A percentile compares a stretch with the other conserved stretches of the same genome.
Conservation (phyloP, 192 early-diverging fungal species). For the Backusella tuberculispora region DNA sequence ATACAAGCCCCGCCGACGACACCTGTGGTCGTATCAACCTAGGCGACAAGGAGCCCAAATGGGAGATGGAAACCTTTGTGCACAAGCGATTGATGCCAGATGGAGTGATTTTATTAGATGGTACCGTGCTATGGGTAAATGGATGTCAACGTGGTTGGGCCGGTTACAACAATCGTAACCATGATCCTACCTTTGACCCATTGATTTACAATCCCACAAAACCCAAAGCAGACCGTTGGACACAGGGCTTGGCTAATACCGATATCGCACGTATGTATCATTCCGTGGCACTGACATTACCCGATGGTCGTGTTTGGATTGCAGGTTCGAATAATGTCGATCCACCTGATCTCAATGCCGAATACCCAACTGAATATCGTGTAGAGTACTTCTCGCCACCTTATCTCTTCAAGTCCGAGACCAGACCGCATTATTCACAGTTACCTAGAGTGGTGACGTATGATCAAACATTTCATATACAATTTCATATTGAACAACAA, state of each 20-base stretch:
- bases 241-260: conserved; percentile 42
- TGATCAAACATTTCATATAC: conserved; percentile 39
- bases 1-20: conserved; percentile 40
- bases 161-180: conserved; percentile 51
- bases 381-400: conserved; percentile 60
- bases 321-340: conserved; percentile 50
- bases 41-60: conserved; percentile 41
- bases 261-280: conserved; percentile 69
- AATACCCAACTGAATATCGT: conserved; percentile 54
- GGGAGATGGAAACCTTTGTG: conserved; percentile 59
- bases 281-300: conserved; percentile 52
- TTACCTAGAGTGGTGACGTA: conserved; percentile 46
- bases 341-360: conserved; percentile 41
- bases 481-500: conserved; percentile 41
- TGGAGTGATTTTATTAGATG: conserved; percentile 54
- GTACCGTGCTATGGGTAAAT: conserved; percentile 64
- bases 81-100: conserved; percentile 56
- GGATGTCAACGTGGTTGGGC: conserved; percentile 62
- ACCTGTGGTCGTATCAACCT: conserved; percentile 57
- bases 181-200: conserved; percentile 55
- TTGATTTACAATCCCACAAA: conserved; percentile 57
- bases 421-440: conserved; percentile 38
- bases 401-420: conserved; percentile 45
- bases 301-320: conserved; percentile 56
- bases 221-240: conserved; percentile 48